These are phyloP conservation scores for Rhazya stricta DNA, from an alignment of 257 asterid species.

Conservation along the genomic window DNA sequence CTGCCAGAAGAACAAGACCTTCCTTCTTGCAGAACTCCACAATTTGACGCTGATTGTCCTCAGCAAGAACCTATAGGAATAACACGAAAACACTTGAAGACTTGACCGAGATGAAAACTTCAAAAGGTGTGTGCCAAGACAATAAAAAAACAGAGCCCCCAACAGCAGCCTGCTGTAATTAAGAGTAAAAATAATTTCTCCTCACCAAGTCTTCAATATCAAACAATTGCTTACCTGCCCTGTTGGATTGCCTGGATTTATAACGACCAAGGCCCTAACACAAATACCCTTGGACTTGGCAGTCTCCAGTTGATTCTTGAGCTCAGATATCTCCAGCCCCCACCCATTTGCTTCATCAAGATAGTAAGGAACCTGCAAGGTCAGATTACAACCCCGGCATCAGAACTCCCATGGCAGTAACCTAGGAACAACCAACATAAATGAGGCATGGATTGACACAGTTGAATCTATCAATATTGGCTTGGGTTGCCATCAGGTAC, in stretches of 20 bases:
- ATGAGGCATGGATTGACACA: too few relatives aligned
- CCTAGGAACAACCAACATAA: not conserved
- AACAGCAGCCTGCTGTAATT: not conserved
- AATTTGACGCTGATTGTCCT: slow-evolving; percentile 66
- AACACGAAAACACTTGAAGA: slow-evolving; percentile 9
- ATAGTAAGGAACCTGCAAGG: slow-evolving; percentile 81
- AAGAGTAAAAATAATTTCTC: not conserved
- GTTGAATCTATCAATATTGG: not conserved
- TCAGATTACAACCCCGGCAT: slow-evolving; percentile 7
- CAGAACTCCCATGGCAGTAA: slow-evolving; percentile 14
- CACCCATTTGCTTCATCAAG: slow-evolving; percentile 96
- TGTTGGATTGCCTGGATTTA: slow-evolving; percentile 98
- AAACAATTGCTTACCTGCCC: slow-evolving; percentile 61
- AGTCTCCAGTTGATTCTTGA: slow-evolving; percentile 67
- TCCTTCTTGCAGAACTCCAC: slow-evolving; percentile 95
- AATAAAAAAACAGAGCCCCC: not conserved
- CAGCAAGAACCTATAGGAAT: slow-evolving; percentile 45
- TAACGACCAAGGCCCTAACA: slow-evolving; percentile 88
- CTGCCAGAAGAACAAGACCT: slow-evolving; percentile 97
- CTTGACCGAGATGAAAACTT: not conserved
- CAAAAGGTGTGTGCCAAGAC: not conserved
- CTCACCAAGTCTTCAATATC: not conserved
- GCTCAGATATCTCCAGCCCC: slow-evolving; percentile 87
- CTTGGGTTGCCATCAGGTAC: not conserved
- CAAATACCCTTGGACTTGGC: slow-evolving; percentile 70